Percentiles rank a stretch among this genome's conserved stretches.
Evolutionary conservation across 129 eudicot genomes (phyloP).

Genomic region (sunflower (Helianthus annuus)): HanXRQr2.0-SUNRISE NC_035441.2:82756867-82757366

Average conservation of each 20-base stretch:
- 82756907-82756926: no score
- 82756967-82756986: no score
- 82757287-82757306: constrained; percentile 20
- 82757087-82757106: neutral
- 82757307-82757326: constrained; percentile 27
- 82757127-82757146: constrained; percentile 28
- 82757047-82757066: constrained; percentile 18
- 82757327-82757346: neutral
- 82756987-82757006: constrained; percentile 34
- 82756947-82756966: no score
- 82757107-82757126: constrained; percentile 25
- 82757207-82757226: constrained; percentile 29
- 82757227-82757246: constrained; percentile 28
- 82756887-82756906: no score
- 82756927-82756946: no score
- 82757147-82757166: neutral
- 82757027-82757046: neutral
- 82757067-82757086: constrained; percentile 9
- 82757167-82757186: constrained; percentile 31
- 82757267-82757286: constrained; percentile 19
- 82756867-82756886: no score
- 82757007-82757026: constrained; percentile 21
- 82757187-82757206: constrained; percentile 50
- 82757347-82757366: neutral
- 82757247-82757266: neutral